Percentiles rank a stretch among this genome's conserved stretches.
These are phyloP conservation scores for Xylaria sp. DNA, from an alignment of 2,329 filamentous ascomycete genomes.

Conservation along the genomic window DNA sequence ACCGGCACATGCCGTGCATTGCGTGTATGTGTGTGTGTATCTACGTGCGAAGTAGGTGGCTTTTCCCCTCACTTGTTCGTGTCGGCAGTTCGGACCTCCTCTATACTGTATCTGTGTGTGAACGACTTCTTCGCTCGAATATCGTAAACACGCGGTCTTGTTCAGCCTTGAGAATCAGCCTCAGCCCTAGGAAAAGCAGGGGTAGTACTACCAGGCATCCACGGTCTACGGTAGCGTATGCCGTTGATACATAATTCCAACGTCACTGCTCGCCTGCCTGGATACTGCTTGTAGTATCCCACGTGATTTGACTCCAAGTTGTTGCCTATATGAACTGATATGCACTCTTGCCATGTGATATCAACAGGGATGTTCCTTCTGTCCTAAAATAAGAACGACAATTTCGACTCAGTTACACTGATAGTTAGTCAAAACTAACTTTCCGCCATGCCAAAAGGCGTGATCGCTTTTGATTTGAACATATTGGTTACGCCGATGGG, in stretches of 20 bases:
- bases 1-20: neutral
- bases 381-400: no score
- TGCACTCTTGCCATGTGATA: neutral
- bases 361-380: neutral
- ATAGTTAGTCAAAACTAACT: no score
- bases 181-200: slow-evolving; percentile 8
- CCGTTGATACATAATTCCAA: neutral
- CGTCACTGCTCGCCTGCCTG: neutral
- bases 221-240: neutral
- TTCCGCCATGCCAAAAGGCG: no score
- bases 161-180: slow-evolving; percentile 6
- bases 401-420: no score
- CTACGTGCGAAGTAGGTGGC: neutral
- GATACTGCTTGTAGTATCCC: neutral
- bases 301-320: neutral
- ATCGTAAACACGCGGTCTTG: neutral
- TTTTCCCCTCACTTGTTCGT: neutral
- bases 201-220: neutral
- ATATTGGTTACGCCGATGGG: no score
- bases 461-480: no score
- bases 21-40: neutral
- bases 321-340: neutral
- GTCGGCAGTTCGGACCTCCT: neutral
- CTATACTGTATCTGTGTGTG: neutral
- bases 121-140: neutral